Evolutionary conservation across 2,329 filamentous ascomycete species (phyloP).

Genomic region (Penicillium thymicola): DNA sequence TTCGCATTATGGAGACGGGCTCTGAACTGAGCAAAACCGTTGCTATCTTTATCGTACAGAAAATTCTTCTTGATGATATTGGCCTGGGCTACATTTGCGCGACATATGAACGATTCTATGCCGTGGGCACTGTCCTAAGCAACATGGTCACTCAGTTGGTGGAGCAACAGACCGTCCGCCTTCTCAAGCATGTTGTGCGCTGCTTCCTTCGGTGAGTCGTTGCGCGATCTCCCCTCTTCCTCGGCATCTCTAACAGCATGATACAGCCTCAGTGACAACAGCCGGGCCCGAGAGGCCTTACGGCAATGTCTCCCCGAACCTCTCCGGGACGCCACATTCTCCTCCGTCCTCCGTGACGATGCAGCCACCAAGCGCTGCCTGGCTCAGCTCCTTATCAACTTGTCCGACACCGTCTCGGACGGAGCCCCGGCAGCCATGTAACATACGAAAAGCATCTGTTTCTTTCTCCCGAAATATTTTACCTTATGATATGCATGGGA

Average conservation of each 20-base stretch:
- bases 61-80: constrained; percentile 94
- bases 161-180: constrained; percentile 90
- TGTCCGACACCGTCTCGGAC: constrained; percentile 80
- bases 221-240: not conserved
- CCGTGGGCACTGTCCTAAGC: constrained; percentile 92
- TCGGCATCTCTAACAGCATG: constrained; percentile 1
- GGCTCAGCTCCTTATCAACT: constrained; percentile 92
- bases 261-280: constrained; percentile 84
- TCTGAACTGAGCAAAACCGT: constrained; percentile 98
- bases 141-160: constrained; percentile 99
- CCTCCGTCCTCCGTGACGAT: constrained; percentile 91
- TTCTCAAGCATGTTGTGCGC: constrained; percentile 95
- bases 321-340: constrained; percentile 97
- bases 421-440: constrained; percentile 41
- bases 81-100: constrained; percentile 98
- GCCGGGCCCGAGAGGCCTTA: constrained; percentile 87
- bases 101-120: constrained; percentile 97
- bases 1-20: constrained; percentile 98
- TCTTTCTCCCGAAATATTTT: constrained; percentile 35
- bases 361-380: constrained; percentile 96
- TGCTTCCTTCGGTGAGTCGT: constrained; percentile 82
- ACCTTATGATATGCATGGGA: constrained; percentile 43
- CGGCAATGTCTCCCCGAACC: constrained; percentile 95
- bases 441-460: constrained; percentile 33
- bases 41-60: constrained; percentile 98